phyloP scores from a whole-genome alignment of 1,284 basidiomycete genomes.

The Ganoderma resinaceum region DNA sequence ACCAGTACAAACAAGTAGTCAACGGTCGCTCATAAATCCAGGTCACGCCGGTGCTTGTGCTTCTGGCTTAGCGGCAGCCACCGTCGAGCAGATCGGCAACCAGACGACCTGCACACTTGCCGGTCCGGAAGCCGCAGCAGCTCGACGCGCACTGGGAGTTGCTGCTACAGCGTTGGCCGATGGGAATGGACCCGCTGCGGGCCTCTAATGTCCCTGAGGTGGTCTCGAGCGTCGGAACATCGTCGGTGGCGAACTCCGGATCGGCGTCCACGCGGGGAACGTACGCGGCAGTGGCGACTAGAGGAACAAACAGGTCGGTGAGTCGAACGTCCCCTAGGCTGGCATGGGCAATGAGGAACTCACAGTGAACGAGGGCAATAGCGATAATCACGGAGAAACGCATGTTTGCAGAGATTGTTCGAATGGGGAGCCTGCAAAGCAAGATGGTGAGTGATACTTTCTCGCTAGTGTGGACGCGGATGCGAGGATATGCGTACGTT shows the following conservation, averaged over 20 bases:
- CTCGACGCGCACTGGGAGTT: conserved; percentile 21
- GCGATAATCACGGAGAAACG: conserved; percentile 19
- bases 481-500: neutral
- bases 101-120: conserved; percentile 21
- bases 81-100: conserved; percentile 22
- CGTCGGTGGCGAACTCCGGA: conserved; percentile 19
- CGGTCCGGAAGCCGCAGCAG: conserved; percentile 22
- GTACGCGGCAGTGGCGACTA: conserved; percentile 22
- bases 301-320: neutral
- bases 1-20: neutral
- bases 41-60: conserved; percentile 10
- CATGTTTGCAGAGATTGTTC: conserved; percentile 13
- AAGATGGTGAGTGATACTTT: neutral
- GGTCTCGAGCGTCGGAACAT: too few relatives aligned
- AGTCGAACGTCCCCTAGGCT: neutral
- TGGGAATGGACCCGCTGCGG: neutral
- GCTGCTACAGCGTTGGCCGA: conserved; percentile 6
- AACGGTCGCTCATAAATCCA: neutral
- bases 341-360: neutral
- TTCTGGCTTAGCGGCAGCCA: conserved; percentile 24
- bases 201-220: neutral
- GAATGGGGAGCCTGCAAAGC: conserved; percentile 1
- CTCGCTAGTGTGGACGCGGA: neutral
- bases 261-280: conserved; percentile 15
- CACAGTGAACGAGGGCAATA: conserved; percentile 21